Evolutionary conservation across 352 stramenopile species (phyloP), one percentile per base, ranked within the genome.

Genomic region (Phytophthora pistaciae): DNA sequence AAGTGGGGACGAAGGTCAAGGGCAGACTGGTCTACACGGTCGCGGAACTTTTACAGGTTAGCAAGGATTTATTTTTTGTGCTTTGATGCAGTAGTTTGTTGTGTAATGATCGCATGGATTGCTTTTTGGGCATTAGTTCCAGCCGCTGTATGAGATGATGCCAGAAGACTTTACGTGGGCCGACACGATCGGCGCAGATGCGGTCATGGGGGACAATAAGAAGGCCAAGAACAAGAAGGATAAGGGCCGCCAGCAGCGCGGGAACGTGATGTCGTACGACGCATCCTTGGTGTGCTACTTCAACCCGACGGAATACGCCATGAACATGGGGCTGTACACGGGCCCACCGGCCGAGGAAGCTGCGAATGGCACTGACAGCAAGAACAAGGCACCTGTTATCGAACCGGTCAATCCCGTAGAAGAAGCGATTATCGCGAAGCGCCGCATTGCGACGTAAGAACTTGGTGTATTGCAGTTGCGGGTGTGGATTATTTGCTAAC

Each of bases 231-330:
- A 80, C 55, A 78, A 80, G 52, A 91, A 90, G 55, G 69, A 84
- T 42, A 92, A 87, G 64, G 74, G 40, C 31, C 77, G 74, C 11
- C 65, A 73, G 48, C 29, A 77, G 49, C 29, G 68, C 16, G 57
- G 69, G 16, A 73, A 23, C 60, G 56, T 83, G 74, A 64, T 90
- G 66, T 83, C 85, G 64, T 95, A 93, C 72, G 88, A 93, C 36
- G 78, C 88, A 52, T 90, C 84, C 7, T 80, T 93, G 52, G 77
- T 90, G 60, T 87, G 82, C 36, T 93, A 92, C 58, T 95, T 93
- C 61, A 95, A 93, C 52, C 86, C 86, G 49, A 91, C 74, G 44
- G 86, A 94, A 62, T 94, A 94, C 66, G 67, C 85, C 44, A 74
- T 82, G 74, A 77, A 79, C 18, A 90, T 86, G 75, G 81, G 82